Conservation (phyloP, 164 flowering plant species). For the Magnolia changhungtana region DNA sequence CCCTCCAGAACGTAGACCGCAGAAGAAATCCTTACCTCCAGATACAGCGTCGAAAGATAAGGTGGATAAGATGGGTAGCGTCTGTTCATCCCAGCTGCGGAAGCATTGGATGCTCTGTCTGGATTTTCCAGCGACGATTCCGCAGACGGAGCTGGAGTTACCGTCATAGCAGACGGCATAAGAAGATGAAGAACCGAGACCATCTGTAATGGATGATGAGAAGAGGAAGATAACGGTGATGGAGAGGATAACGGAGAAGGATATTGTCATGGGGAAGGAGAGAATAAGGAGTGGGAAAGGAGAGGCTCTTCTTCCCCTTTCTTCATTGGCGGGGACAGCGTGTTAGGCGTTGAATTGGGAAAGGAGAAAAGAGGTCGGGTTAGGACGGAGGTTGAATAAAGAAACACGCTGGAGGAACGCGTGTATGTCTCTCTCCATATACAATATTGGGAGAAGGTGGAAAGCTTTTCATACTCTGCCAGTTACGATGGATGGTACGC, state of each 20-base stretch:
- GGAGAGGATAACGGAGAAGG: background rate
- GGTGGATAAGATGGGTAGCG: slow-evolving; percentile 27
- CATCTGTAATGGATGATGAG: slow-evolving; percentile 9
- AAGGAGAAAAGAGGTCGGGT: background rate
- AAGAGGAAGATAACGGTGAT: background rate
- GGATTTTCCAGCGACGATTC: slow-evolving; percentile 46
- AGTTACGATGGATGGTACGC: no score
- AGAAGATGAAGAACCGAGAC: slow-evolving; percentile 63
- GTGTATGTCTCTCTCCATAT: background rate
- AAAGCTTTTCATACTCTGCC: no score
- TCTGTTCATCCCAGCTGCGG: slow-evolving; percentile 14
- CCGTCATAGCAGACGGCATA: slow-evolving; percentile 44
- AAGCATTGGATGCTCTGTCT: slow-evolving; percentile 50
- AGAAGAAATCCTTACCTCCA: slow-evolving; percentile 63
- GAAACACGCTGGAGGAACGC: background rate
- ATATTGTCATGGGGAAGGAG: background rate
- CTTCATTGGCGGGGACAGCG: background rate
- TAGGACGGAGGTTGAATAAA: background rate
- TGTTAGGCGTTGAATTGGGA: background rate
- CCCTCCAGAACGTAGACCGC: slow-evolving; percentile 74
- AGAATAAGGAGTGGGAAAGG: background rate
- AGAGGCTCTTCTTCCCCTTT: background rate
- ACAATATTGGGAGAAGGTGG: no score
- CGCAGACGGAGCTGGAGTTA: slow-evolving; percentile 61
- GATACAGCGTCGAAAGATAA: slow-evolving; percentile 55